A percentile compares a stretch with the other conserved stretches of the same genome.
These are phyloP conservation scores for Moniliella sp. DNA, from an alignment of 1,284 basidiomycete species.

Conservation along the genomic window DNA sequence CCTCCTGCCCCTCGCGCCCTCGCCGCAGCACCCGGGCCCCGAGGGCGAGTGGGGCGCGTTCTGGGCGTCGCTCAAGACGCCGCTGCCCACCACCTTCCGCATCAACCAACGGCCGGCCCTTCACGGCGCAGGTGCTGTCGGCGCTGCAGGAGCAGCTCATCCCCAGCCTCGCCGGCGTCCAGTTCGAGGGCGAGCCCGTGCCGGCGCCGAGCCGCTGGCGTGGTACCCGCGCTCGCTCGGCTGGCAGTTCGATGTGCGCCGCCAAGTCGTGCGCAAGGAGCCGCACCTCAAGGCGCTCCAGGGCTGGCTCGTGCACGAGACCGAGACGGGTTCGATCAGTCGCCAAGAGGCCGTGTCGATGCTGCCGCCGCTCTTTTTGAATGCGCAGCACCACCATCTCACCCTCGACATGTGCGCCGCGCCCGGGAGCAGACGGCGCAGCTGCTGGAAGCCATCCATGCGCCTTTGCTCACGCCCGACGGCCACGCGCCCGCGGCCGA, in stretches of 20 bases:
- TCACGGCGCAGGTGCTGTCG: slow-evolving; percentile 22
- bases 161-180: slow-evolving; percentile 51
- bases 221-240: slow-evolving; percentile 42
- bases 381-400: slow-evolving; percentile 45
- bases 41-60: slow-evolving; percentile 61
- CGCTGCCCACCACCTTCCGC: slow-evolving; percentile 80
- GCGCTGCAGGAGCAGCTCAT: no score
- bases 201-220: neutral
- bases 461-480: slow-evolving; percentile 36
- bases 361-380: slow-evolving; percentile 82
- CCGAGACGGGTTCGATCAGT: slow-evolving; percentile 79
- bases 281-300: slow-evolving; percentile 92
- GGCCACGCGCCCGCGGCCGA: slow-evolving; percentile 6
- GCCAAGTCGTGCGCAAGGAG: slow-evolving; percentile 66
- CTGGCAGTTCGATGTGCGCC: slow-evolving; percentile 84
- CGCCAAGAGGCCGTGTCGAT: slow-evolving; percentile 95
- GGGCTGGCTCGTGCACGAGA: slow-evolving; percentile 88
- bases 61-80: slow-evolving; percentile 47
- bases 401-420: slow-evolving; percentile 96
- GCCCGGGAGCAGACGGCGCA: slow-evolving; percentile 91
- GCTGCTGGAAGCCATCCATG: slow-evolving; percentile 64
- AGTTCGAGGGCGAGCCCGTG: slow-evolving; percentile 49
- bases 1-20: no score
- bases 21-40: no score
- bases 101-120: slow-evolving; percentile 43